Conservation (phyloP, 495 filamentous ascomycete species). For the Pseudoneurospora amorphoporcata region DNA sequence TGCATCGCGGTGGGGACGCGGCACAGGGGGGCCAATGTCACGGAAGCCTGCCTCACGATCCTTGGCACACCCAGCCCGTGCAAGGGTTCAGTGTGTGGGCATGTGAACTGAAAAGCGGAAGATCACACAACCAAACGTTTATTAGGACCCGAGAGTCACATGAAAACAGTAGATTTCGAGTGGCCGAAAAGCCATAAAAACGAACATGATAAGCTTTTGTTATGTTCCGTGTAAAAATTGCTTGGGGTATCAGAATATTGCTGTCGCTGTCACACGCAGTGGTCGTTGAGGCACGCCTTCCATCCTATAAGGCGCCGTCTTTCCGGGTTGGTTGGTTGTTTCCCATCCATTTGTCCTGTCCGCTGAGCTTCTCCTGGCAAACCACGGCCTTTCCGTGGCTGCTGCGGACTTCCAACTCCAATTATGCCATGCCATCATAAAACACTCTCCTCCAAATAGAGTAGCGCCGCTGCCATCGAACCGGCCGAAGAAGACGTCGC, state of each 20-base stretch:
- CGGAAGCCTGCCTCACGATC: neutral
- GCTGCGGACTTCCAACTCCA: neutral
- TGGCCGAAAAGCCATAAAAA: neutral
- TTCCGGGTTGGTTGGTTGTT: neutral
- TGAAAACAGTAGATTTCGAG: neutral
- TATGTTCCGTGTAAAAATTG: neutral
- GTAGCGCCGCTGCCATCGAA: neutral
- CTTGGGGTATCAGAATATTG: neutral
- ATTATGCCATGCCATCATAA: neutral
- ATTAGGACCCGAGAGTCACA: neutral
- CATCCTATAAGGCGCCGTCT: neutral
- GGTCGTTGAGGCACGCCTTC: neutral
- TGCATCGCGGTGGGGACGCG: neutral
- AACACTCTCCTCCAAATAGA: neutral
- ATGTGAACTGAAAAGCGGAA: neutral
- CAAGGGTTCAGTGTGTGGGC: neutral
- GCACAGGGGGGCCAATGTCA: neutral
- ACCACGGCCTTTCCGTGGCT: neutral
- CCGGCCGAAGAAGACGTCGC: neutral
- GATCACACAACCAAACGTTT: neutral
- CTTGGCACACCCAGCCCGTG: neutral
- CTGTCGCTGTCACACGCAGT: neutral
- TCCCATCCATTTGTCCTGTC: neutral
- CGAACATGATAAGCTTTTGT: neutral
- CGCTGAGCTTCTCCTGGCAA: neutral